These are phyloP conservation scores for Cercospora zeina DNA, from an alignment of 2,329 filamentous ascomycete species.

Conservation along the genomic window DNA sequence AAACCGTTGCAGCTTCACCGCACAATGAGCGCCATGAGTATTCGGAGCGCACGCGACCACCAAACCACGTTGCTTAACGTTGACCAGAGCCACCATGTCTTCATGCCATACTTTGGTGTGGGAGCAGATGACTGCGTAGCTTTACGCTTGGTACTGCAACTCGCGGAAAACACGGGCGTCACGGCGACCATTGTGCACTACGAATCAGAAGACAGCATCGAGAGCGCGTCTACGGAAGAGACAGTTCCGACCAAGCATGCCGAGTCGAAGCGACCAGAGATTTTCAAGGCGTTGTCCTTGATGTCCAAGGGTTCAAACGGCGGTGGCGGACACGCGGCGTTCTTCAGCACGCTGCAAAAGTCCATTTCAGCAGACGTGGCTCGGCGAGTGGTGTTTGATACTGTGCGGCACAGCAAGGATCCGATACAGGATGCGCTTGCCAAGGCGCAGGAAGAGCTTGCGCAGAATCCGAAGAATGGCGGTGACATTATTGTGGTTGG, in stretches of 20 bases:
- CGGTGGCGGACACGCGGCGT: constrained; percentile 48
- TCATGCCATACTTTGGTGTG: constrained; percentile 77
- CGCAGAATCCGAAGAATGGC: constrained; percentile 62
- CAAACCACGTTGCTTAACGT: constrained; percentile 57
- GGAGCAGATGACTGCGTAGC: constrained; percentile 79
- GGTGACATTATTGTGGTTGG: constrained; percentile 72
- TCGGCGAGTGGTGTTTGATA: constrained; percentile 60
- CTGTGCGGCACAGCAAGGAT: constrained; percentile 43
- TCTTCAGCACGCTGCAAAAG: constrained; percentile 59
- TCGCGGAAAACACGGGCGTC: constrained; percentile 75
- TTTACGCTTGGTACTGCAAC: constrained; percentile 76
- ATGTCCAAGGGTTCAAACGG: background rate
- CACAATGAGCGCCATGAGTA: constrained; percentile 58
- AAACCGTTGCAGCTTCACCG: constrained; percentile 47
- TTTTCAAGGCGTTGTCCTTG: constrained; percentile 14
- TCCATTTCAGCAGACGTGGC: constrained; percentile 56
- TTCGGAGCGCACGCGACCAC: constrained; percentile 61
- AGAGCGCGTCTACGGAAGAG: constrained; percentile 23
- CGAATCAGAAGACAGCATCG: constrained; percentile 34
- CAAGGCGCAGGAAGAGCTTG: constrained; percentile 60
- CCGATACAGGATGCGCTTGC: constrained; percentile 53
- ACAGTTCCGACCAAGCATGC: constrained; percentile 17
- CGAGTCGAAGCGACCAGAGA: constrained; percentile 22
- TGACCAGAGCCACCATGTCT: constrained; percentile 77
- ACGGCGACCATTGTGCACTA: constrained; percentile 74